Evolutionary conservation across 2,329 filamentous ascomycete species (phyloP).

Genomic region (Diaporthe sp.): DNA sequence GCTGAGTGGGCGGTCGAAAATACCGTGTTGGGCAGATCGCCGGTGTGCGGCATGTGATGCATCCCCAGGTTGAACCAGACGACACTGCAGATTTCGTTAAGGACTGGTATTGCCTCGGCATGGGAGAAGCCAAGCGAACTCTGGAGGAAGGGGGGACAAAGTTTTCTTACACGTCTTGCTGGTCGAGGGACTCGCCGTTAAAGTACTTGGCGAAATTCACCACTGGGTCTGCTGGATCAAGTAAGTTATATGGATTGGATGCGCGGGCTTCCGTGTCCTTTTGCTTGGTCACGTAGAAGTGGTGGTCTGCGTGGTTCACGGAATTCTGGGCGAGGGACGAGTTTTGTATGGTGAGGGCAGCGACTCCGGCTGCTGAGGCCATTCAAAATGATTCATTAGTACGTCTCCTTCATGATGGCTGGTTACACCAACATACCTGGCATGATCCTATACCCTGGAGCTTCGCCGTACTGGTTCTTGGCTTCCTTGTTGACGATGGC

Average conservation of each 20-base stretch:
- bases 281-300: conserved; percentile 60
- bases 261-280: conserved; percentile 55
- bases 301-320: conserved; percentile 38
- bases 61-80: conserved; percentile 64
- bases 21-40: conserved; percentile 7
- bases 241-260: not conserved
- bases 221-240: conserved; percentile 15
- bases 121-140: not conserved
- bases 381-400: not conserved
- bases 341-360: not conserved
- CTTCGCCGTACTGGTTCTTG: conserved; percentile 63
- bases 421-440: conserved; percentile 47
- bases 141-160: not conserved
- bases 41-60: conserved; percentile 53
- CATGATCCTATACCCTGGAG: conserved; percentile 60
- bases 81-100: conserved; percentile 44
- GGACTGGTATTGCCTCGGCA: too few relatives aligned
- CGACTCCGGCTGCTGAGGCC: not conserved
- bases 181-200: conserved; percentile 1
- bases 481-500: conserved; percentile 60
- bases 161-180: conserved; percentile 11
- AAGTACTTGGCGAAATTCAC: conserved; percentile 17
- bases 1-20: conserved; percentile 3
- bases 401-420: not conserved
- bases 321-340: not conserved